Conservation (phyloP, 1,139 yeast genomes). For the Komagataea norvegica region DNA sequence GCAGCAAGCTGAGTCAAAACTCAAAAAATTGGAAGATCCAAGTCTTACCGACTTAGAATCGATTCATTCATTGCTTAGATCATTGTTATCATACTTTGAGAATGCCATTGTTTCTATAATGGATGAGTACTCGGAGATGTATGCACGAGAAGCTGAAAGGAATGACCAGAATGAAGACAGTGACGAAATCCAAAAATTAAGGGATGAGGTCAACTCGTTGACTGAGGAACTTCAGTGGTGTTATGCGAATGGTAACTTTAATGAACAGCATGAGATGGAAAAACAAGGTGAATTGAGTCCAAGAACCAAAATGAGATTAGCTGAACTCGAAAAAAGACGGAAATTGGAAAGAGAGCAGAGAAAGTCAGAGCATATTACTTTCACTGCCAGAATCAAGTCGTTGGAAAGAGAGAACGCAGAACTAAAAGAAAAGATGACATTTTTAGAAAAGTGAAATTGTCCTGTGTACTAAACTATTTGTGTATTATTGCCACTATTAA, state of each 20-base stretch:
- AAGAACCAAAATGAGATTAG: slow-evolving; percentile 46
- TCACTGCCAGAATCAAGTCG: slow-evolving; percentile 46
- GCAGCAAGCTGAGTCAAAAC: slow-evolving; percentile 49
- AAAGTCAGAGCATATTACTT: slow-evolving; percentile 52
- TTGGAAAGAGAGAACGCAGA: slow-evolving; percentile 51
- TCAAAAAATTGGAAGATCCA: slow-evolving; percentile 37
- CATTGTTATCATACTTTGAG: slow-evolving; percentile 53
- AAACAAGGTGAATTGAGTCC: slow-evolving; percentile 26
- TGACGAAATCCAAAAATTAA: slow-evolving; percentile 18
- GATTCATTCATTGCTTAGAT: slow-evolving; percentile 45
- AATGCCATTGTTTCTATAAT: slow-evolving; percentile 56
- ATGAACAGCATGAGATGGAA: slow-evolving; percentile 14
- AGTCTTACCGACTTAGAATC: slow-evolving; percentile 28
- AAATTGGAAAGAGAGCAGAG: slow-evolving; percentile 69
- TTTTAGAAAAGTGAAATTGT: not conserved
- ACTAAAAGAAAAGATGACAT: slow-evolving; percentile 32
- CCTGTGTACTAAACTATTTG: too few relatives aligned
- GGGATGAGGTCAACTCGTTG: slow-evolving; percentile 19
- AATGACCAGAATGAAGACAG: slow-evolving; percentile 5
- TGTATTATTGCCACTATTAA: slow-evolving; percentile 1
- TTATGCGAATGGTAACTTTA: slow-evolving; percentile 16
- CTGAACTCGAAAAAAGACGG: slow-evolving; percentile 61
- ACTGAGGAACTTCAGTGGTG: slow-evolving; percentile 23
- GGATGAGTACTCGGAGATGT: slow-evolving; percentile 48
- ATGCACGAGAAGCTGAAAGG: slow-evolving; percentile 16